Evolutionary conservation across 1,284 basidiomycete species (phyloP).

Genomic region (Cutaneotrichosporon sp.): DNA sequence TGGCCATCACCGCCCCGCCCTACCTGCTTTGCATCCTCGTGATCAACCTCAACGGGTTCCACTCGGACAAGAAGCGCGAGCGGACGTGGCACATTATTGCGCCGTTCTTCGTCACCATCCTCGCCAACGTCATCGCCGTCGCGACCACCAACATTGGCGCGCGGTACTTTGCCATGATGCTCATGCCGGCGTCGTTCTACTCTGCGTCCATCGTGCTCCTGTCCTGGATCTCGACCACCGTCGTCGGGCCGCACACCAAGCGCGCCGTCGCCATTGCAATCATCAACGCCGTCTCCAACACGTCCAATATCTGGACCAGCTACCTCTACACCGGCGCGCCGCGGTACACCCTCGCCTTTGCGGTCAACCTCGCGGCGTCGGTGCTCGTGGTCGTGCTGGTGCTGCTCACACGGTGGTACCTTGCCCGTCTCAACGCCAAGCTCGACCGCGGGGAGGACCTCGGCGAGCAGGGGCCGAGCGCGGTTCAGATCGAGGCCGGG

Average conservation of each 20-base stretch:
- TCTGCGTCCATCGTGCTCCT: conserved; percentile 48
- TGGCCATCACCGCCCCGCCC: conserved; percentile 48
- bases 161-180: conserved; percentile 48
- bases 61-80: conserved; percentile 46
- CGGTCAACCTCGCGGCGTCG: conserved; percentile 45
- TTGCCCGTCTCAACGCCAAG: conserved; percentile 42
- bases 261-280: conserved; percentile 52
- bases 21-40: conserved; percentile 45
- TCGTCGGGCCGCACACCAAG: conserved; percentile 51
- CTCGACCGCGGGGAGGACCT: conserved; percentile 46
- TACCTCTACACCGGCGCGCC: conserved; percentile 48
- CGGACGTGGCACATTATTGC: conserved; percentile 28
- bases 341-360: conserved; percentile 48
- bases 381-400: conserved; percentile 38
- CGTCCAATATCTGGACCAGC: conserved; percentile 52
- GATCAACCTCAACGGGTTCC: conserved; percentile 44
- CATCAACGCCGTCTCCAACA: conserved; percentile 52
- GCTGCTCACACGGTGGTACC: conserved; percentile 40
- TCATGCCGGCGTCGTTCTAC: conserved; percentile 43
- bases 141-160: conserved; percentile 45
- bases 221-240: conserved; percentile 49
- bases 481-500: conserved; percentile 42
- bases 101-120: conserved; percentile 57
- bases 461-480: conserved; percentile 39
- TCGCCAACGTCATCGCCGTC: conserved; percentile 72